These are phyloP conservation scores for Delphinella strobiligena DNA, from an alignment of 2,329 filamentous ascomycete genomes.

Conservation along the genomic window DNA sequence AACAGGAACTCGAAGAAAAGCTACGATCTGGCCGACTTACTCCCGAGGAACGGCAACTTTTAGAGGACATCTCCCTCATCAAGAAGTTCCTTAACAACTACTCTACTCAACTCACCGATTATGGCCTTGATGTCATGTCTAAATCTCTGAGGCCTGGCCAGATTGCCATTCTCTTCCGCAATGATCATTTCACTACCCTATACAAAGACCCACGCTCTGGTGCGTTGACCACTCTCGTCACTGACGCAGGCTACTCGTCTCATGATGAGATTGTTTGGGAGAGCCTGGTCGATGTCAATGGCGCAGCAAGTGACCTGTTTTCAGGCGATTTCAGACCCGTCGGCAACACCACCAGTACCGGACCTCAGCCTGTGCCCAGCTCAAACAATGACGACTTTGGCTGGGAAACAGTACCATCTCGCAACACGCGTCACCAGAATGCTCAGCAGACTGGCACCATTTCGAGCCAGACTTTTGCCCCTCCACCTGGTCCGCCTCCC, in stretches of 20 bases:
- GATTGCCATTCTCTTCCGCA: conserved; percentile 85
- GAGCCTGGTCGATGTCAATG: conserved; percentile 76
- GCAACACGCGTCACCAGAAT: conserved; percentile 15
- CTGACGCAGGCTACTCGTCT: conserved; percentile 77
- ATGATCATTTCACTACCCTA: conserved; percentile 91
- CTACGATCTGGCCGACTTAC: conserved; percentile 53
- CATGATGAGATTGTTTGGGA: conserved; percentile 96
- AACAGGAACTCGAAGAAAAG: conserved; percentile 79
- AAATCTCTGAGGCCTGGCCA: conserved; percentile 61
- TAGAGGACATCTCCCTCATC: conserved; percentile 74
- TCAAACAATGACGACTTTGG: conserved; percentile 26
- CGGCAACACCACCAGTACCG: conserved; percentile 40
- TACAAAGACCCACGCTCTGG: conserved; percentile 75
- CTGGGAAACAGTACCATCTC: conserved; percentile 45
- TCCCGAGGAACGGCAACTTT: conserved; percentile 61
- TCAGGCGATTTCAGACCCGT: conserved; percentile 83
- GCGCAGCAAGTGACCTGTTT: conserved; percentile 69
- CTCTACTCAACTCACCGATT: conserved; percentile 75
- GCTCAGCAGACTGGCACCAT: background rate
- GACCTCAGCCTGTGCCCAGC: conserved; percentile 16
- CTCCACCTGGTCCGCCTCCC: conserved; percentile 19
- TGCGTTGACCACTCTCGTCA: conserved; percentile 72
- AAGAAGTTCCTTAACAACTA: conserved; percentile 69
- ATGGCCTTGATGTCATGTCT: conserved; percentile 64
- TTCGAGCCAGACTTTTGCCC: background rate